Conservation (phyloP, 2,329 filamentous ascomycete species). For the Penicillium polonicum region DNA sequence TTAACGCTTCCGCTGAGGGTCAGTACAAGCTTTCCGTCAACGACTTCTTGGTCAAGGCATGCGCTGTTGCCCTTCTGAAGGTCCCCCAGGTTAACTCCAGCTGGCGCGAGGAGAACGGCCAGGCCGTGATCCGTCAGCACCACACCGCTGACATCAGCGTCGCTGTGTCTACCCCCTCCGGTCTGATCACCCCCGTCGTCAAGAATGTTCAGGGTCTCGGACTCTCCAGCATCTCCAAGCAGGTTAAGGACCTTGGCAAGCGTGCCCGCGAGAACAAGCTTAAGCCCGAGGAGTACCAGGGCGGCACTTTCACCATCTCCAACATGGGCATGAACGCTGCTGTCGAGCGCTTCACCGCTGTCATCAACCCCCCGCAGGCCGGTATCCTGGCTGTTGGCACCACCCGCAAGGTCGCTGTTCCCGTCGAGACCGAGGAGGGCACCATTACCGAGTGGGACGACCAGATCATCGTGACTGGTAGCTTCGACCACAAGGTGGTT, state of each 20-base stretch:
- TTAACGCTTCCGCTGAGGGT: conserved; percentile 85
- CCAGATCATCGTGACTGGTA: conserved; percentile 90
- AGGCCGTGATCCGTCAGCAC: conserved; percentile 83
- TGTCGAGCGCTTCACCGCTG: conserved; percentile 93
- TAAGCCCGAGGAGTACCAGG: conserved; percentile 99
- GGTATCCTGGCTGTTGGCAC: conserved; percentile 93
- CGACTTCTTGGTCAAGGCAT: conserved; percentile 98
- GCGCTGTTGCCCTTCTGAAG: conserved; percentile 83
- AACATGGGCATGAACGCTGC: conserved; percentile 99
- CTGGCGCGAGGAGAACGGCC: conserved; percentile 77
- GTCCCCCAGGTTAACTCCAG: conserved; percentile 94
- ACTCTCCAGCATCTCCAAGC: conserved; percentile 79
- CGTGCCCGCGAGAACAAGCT: conserved; percentile 95
- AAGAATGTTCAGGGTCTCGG: conserved; percentile 83
- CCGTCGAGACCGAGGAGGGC: conserved; percentile 80
- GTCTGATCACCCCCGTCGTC: conserved; percentile 97
- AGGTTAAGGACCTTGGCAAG: conserved; percentile 96
- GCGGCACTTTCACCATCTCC: conserved; percentile 97
- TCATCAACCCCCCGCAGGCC: conserved; percentile 98
- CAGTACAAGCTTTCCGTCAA: conserved; percentile 99
- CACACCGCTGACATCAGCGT: conserved; percentile 92
- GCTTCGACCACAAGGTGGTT: conserved; percentile 98
- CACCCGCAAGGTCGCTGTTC: conserved; percentile 90
- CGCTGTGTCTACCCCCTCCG: conserved; percentile 86
- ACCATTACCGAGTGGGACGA: conserved; percentile 87